Percentiles rank a stretch among this genome's conserved stretches.
Evolutionary conservation across 805 yeast genomes (phyloP).

Genomic region (Metschnikowia anglica): DNA sequence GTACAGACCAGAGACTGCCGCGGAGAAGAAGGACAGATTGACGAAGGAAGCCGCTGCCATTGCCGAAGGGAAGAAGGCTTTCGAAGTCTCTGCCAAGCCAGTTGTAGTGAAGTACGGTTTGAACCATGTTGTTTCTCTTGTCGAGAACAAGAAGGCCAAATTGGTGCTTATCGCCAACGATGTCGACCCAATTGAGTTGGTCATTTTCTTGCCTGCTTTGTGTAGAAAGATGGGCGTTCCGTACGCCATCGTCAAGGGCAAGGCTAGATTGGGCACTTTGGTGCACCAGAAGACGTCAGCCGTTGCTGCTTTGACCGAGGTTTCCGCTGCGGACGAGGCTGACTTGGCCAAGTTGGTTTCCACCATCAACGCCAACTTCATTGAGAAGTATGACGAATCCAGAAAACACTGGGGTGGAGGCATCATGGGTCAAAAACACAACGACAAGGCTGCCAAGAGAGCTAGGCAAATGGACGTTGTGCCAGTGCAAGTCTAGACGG

Average conservation of each 20-base stretch:
- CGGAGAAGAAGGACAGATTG: conserved; percentile 98
- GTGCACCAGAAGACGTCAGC: conserved; percentile 64
- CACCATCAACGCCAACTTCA: conserved; percentile 90
- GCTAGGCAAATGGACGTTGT: conserved; percentile 53
- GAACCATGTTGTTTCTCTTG: conserved; percentile 95
- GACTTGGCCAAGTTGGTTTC: conserved; percentile 90
- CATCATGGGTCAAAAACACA: conserved; percentile 92
- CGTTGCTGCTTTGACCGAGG: conserved; percentile 48
- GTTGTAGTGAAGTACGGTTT: conserved; percentile 96
- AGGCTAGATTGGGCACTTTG: conserved; percentile 96
- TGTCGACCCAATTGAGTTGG: conserved; percentile 98
- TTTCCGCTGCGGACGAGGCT: conserved; percentile 90
- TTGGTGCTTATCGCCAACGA: conserved; percentile 97
- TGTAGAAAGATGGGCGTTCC: conserved; percentile 99
- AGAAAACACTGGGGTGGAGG: conserved; percentile 99
- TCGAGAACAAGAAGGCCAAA: conserved; percentile 98
- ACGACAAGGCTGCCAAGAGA: conserved; percentile 77
- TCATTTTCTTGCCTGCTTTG: conserved; percentile 95
- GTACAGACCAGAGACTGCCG: conserved; percentile 97
- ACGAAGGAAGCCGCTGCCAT: conserved; percentile 98
- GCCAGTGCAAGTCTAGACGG: too few relatives aligned
- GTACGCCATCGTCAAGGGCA: conserved; percentile 97
- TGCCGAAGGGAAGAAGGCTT: conserved; percentile 96
- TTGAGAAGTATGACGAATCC: conserved; percentile 89
- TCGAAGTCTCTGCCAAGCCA: conserved; percentile 96